A percentile compares a stretch with the other conserved stretches of the same genome.
These are phyloP conservation scores for Crataegus laevigata DNA, from an alignment of 306 rosid species.

Conservation along the genomic window DNA sequence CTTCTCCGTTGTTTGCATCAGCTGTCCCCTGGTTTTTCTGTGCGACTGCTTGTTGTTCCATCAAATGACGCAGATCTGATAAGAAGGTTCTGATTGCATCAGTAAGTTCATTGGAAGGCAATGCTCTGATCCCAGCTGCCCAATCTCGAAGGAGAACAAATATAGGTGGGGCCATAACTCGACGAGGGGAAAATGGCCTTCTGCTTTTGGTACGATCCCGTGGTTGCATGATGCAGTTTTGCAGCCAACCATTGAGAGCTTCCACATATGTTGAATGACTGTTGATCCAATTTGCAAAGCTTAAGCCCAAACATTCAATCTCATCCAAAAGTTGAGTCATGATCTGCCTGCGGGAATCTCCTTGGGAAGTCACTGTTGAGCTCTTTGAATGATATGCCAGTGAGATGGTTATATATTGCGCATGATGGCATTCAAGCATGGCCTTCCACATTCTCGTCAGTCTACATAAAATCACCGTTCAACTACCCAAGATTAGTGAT, in stretches of 20 bases:
- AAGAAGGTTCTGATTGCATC: conserved; percentile 59
- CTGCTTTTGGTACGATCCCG: conserved; percentile 65
- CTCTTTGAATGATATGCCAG: conserved; percentile 82
- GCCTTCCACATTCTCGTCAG: conserved; percentile 93
- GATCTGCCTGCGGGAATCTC: conserved; percentile 48
- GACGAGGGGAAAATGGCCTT: conserved; percentile 82
- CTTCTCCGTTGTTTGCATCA: conserved; percentile 31
- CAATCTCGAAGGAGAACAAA: conserved; percentile 80
- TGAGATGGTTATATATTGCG: conserved; percentile 94
- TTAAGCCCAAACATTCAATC: conserved; percentile 76
- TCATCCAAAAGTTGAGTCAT: conserved; percentile 57
- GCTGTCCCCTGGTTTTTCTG: conserved; percentile 41
- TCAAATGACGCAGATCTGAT: conserved; percentile 42
- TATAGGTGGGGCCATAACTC: conserved; percentile 72
- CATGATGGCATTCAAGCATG: conserved; percentile 95
- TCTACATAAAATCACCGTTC: conserved; percentile 32
- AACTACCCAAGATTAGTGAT: neutral
- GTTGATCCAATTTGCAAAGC: conserved; percentile 93
- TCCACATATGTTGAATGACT: conserved; percentile 79
- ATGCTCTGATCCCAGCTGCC: conserved; percentile 58
- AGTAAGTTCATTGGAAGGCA: conserved; percentile 72
- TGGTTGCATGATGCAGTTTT: conserved; percentile 62
- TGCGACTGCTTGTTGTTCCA: conserved; percentile 41
- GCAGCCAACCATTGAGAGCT: conserved; percentile 83
- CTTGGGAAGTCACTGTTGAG: conserved; percentile 44